Base-by-base conservation (phyloP, 129 eudicot genomes). In the Calendula officinalis region DNA sequence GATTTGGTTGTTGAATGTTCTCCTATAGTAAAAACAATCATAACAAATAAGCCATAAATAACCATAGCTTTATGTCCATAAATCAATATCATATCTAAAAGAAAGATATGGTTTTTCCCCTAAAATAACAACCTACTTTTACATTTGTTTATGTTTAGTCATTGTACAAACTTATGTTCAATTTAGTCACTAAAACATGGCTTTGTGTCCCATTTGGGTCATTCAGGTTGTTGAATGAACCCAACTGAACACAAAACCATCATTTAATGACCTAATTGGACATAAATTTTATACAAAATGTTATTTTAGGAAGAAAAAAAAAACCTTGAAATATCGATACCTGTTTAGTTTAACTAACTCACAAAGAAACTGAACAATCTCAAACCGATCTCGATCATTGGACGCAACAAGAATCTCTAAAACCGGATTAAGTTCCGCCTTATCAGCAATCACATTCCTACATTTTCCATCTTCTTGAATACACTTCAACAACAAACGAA, bases 271-370 rank as follows among this genome's bases (percentile, higher is more conserved):
- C 30, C 30, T 22, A 22, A 22, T 2, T 22, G 2, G 30, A 22
- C 30, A 22, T 22, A 22, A 22, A 13, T 27, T n/a, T 52, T 15
- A 34, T 17, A 32, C 42, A 55, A 55, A 55, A 53, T 10, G 22
- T 16, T 50, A 14, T 50, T 17, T 52, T 2, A 22, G 30, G 30
- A 10, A 9, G 33, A 38, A 38, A 17, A 49, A n/a, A 8, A 49
- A 51, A 22, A 57, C 6, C n/a, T 22, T 64, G n/a, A 17, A n/a
- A 59, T 60, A 49, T 3, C 51, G 27, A 6, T 84, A 88, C 95
- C 91, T 82, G 71, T 84, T 84, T 14, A 88, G 56, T 65, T 88
- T 88, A 69, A 84, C 91, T 63, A 88, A 66, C 71, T 88, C 89
- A 0, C 81, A 82, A 36, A 88, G 89, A 71, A 88, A 79, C n/a